Percentiles rank a stretch among this genome's conserved stretches.
These are phyloP conservation scores for Abrus precatorius DNA, from an alignment of 306 rosid genomes.

Conservation along the genomic window DNA sequence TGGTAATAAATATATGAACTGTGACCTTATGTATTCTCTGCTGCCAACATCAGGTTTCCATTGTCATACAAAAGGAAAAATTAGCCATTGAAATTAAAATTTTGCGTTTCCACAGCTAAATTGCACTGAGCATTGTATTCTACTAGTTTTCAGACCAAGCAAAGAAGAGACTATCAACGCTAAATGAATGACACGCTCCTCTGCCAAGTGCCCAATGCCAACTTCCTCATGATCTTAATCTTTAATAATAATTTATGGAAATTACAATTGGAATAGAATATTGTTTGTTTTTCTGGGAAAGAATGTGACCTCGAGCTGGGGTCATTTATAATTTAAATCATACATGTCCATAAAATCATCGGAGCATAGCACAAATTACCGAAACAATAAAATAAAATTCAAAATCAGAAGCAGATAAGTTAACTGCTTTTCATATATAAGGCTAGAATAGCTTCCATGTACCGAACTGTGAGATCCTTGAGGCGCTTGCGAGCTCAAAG, in stretches of 20 bases:
- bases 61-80: too few species aligned
- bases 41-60: too few species aligned
- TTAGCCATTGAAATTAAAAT: not conserved
- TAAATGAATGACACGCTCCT: not conserved
- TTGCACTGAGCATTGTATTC: not conserved
- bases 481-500: conserved; percentile 51
- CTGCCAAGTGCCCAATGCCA: conserved; percentile 10
- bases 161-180: not conserved
- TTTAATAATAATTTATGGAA: conserved; percentile 43
- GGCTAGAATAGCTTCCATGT: conserved; percentile 37
- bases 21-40: too few species aligned
- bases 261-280: conserved; percentile 50
- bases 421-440: conserved; percentile 38
- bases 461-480: conserved; percentile 20
- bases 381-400: conserved; percentile 24
- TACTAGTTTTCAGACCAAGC: too few species aligned
- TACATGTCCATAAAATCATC: conserved; percentile 20
- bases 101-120: not conserved
- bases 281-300: conserved; percentile 49
- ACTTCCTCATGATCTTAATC: conserved; percentile 36
- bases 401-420: conserved; percentile 45
- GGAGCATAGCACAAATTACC: conserved; percentile 31
- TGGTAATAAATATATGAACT: not conserved
- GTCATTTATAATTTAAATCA: conserved; percentile 55
- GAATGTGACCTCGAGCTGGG: conserved; percentile 95